phyloP scores from a whole-genome alignment of 2,329 filamentous ascomycete genomes.

The Hirsutella rhossiliensis region DNA sequence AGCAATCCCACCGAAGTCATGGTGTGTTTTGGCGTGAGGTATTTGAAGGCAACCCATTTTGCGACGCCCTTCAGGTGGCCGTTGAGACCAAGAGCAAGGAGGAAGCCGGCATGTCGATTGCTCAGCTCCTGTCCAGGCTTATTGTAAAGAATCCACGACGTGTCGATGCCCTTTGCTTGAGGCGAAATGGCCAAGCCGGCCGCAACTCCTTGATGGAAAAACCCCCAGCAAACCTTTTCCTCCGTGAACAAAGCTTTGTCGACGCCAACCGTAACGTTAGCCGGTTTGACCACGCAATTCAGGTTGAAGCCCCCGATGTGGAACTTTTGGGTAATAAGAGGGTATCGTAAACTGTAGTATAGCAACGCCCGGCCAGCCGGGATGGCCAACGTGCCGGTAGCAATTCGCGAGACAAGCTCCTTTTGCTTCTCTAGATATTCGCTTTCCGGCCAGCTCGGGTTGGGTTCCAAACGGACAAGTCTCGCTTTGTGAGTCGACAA shows the following conservation, averaged over 20 bases:
- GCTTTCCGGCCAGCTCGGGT: conserved; percentile 71
- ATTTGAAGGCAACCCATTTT: conserved; percentile 98
- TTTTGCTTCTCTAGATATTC: conserved; percentile 89
- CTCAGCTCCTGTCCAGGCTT: conserved; percentile 78
- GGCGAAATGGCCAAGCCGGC: conserved; percentile 84
- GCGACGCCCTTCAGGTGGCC: conserved; percentile 89
- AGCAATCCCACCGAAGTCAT: conserved; percentile 98
- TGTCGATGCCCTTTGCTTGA: conserved; percentile 86
- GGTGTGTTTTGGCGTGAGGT: conserved; percentile 95
- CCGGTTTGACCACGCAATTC: conserved; percentile 82
- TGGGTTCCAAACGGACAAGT: conserved; percentile 61
- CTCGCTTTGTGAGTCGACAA: conserved; percentile 78
- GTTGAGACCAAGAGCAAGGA: conserved; percentile 83
- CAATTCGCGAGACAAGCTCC: conserved; percentile 74
- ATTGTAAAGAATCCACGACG: conserved; percentile 98
- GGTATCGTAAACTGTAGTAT: conserved; percentile 77
- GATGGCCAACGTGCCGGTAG: conserved; percentile 77
- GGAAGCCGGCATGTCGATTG: conserved; percentile 90
- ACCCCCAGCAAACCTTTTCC: conserved; percentile 96
- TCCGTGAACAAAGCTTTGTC: conserved; percentile 82
- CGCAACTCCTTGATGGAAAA: conserved; percentile 95
- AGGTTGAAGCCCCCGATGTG: conserved; percentile 84
- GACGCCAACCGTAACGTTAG: conserved; percentile 85
- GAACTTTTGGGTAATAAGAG: conserved; percentile 85
- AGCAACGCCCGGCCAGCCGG: conserved; percentile 79